Evolutionary conservation across 306 rosid genomes (phyloP).

Genomic region (Elaeagnus macrophylla): DNA sequence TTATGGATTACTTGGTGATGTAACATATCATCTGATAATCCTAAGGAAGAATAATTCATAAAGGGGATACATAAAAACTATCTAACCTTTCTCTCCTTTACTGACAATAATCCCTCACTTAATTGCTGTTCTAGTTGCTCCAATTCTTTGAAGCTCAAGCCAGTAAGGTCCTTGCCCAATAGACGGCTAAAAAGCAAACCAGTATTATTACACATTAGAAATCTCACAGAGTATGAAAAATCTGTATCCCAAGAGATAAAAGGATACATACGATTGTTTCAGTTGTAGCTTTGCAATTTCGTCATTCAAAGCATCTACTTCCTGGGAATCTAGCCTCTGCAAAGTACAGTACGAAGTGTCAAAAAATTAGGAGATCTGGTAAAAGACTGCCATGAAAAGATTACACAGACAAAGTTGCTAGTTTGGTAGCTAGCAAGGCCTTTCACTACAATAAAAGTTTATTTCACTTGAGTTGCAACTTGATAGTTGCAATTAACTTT

Average conservation of each 20-base stretch:
- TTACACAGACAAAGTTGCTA: no score
- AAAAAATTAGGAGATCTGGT: conserved; percentile 5
- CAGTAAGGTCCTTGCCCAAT: conserved; percentile 72
- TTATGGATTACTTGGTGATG: neutral
- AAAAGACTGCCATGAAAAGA: neutral
- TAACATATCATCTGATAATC: conserved; percentile 6
- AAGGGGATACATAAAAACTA: conserved; percentile 4
- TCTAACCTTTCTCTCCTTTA: conserved; percentile 53
- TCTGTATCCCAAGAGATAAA: neutral
- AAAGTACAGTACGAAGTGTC: conserved; percentile 3
- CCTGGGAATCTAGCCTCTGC: conserved; percentile 63
- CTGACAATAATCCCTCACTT: conserved; percentile 50
- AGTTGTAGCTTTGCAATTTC: conserved; percentile 69
- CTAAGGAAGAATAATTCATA: neutral
- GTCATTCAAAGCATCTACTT: conserved; percentile 57
- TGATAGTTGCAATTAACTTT: no score
- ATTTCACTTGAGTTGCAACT: no score
- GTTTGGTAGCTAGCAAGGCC: no score
- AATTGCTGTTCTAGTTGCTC: conserved; percentile 74
- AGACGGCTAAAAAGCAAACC: conserved; percentile 35
- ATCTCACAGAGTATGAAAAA: neutral
- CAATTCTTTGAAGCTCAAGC: conserved; percentile 66
- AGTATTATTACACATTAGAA: conserved; percentile 1
- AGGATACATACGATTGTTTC: conserved; percentile 54
- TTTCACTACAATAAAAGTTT: no score